Evolutionary conservation across 768 basidiomycete genomes (phyloP).

Genomic region (Amanita inopinata): DNA sequence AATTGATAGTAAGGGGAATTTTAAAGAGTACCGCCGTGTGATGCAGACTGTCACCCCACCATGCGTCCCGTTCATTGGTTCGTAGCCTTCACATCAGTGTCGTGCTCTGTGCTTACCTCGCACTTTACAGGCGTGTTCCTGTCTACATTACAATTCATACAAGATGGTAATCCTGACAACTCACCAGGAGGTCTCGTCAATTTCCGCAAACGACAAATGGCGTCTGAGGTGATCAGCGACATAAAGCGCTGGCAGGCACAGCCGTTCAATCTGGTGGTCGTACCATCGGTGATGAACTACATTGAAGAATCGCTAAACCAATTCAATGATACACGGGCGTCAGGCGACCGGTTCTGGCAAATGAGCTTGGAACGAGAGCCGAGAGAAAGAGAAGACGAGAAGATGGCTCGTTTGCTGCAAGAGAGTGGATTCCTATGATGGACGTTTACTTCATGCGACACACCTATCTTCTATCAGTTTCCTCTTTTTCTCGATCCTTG

Average conservation of each 20-base stretch:
- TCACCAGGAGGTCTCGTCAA: slow-evolving; percentile 77
- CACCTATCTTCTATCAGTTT: not conserved
- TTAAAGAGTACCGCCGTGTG: slow-evolving; percentile 80
- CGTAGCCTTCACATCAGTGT: slow-evolving; percentile 13
- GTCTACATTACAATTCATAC: slow-evolving; percentile 94
- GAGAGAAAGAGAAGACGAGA: slow-evolving; percentile 91
- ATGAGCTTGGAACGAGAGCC: slow-evolving; percentile 85
- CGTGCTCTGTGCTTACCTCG: slow-evolving; percentile 8
- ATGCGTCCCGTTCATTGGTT: slow-evolving; percentile 95
- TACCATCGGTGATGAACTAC: slow-evolving; percentile 59
- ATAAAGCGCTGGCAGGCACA: slow-evolving; percentile 94
- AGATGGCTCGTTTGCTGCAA: slow-evolving; percentile 85
- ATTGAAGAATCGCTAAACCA: slow-evolving; percentile 72
- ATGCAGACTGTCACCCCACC: slow-evolving; percentile 81
- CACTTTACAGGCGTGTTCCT: slow-evolving; percentile 74
- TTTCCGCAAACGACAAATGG: slow-evolving; percentile 91
- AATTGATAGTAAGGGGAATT: slow-evolving; percentile 90
- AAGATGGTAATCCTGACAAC: slow-evolving; percentile 89
- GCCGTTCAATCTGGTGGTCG: slow-evolving; percentile 74
- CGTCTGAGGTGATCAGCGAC: slow-evolving; percentile 94
- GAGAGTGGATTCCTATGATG: slow-evolving; percentile 77
- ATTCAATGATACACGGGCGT: slow-evolving; percentile 57
- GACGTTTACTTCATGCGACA: slow-evolving; percentile 9
- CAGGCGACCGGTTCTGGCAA: slow-evolving; percentile 75
- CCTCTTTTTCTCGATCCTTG: not conserved